These are phyloP conservation scores for Chlamydomonas sp. DNA, from an alignment of 139 green algal species.

Conservation along the genomic window DNA sequence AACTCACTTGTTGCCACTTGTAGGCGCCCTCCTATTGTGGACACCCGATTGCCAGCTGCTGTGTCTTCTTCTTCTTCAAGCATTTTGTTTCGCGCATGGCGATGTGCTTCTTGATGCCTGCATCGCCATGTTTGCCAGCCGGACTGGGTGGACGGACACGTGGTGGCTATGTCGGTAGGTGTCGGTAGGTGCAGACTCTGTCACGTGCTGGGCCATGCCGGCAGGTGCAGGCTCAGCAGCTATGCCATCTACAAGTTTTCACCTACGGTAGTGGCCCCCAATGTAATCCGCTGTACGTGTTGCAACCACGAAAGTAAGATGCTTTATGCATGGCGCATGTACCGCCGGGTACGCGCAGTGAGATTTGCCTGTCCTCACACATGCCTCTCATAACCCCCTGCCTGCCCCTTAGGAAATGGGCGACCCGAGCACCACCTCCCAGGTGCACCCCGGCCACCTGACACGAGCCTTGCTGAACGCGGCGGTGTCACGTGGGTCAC, in stretches of 20 bases:
- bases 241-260: no score
- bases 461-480: conserved; percentile 69
- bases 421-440: conserved; percentile 64
- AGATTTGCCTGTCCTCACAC: not conserved
- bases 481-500: conserved; percentile 50
- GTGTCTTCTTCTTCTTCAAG: no score
- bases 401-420: conserved; percentile 58
- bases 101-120: no score
- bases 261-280: no score
- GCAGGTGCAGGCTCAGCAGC: no score
- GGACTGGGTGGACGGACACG: conserved; percentile 53
- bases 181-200: no score
- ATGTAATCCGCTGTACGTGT: no score
- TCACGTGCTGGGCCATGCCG: no score
- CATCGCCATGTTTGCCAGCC: not conserved
- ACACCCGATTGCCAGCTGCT: no score
- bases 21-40: not conserved
- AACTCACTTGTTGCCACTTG: not conserved
- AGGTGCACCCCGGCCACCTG: conserved; percentile 82
- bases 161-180: not conserved
- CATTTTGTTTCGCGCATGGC: no score
- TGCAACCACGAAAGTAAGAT: not conserved
- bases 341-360: not conserved
- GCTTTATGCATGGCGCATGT: not conserved
- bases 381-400: not conserved